Evolutionary conservation across 495 filamentous ascomycete species (phyloP), one percentile per base, ranked within the genome.

Genomic region (Aspergillus cavernicola): DNA sequence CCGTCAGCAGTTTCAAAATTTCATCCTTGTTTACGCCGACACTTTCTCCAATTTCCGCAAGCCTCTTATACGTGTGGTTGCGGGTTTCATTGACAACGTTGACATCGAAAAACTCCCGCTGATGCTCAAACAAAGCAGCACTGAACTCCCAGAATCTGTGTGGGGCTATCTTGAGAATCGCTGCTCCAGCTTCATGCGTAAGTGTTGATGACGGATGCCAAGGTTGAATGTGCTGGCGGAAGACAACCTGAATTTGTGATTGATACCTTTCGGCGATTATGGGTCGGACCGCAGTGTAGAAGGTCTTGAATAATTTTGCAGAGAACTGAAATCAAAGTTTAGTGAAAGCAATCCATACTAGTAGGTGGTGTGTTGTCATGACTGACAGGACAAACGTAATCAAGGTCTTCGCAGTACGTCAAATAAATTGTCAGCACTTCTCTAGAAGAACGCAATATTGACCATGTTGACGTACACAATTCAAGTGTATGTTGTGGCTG

Each of bases 151-250:
- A 92, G 75, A 92, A 96, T 55, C 81, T 83, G 12, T 77, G 71
- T 0, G 89, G 85, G 2, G 84, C 67, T 1, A 88, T 57, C 20
- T 74, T 79, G 37, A 88, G 74, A 6, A 96, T 87, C 8, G 90
- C 92, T 9, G 87, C 76, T 7, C 75, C 92, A 33, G 92, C 89
- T 77, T 97, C 92, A 70, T 97, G 92, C 20, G 79, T 78, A 13
- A 96, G 82, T 0, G 90, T 96, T 18, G 85, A 90, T 39, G 87
- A 89, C 11, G 92, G 92, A 67, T 97, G 91, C 92, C 92, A 97
- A 12, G 92, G 92, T 67, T 97, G 92, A 58, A 96, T 83, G 63
- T 96, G 92, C 59, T 92, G 90, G 19, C 90, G 86, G 74, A 96
- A 85, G 47, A 97, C 80, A 47, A 92, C 73, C 53, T 85, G 81